A percentile compares a stretch with the other conserved stretches of the same genome.
phyloP scores from a whole-genome alignment of 306 rosid species.

The Neltuma alba region DNA sequence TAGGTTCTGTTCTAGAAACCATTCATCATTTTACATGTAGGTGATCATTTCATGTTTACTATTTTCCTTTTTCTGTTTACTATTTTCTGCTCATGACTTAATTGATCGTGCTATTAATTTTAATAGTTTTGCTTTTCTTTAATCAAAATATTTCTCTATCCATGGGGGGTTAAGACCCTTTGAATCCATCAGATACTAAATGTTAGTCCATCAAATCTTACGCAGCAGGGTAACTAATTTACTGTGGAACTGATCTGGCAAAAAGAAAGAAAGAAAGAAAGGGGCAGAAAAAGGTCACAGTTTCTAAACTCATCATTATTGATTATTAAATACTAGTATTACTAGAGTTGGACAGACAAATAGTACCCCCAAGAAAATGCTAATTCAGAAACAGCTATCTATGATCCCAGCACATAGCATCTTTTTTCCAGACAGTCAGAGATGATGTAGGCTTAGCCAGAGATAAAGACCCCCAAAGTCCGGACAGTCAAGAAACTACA shows the following conservation, averaged over 20 bases:
- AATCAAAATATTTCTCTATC: not conserved
- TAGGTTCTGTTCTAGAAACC: not conserved
- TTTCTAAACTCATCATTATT: not conserved
- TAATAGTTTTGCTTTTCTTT: not conserved
- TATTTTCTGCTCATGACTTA: slow-evolving; percentile 15
- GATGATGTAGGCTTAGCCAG: not conserved
- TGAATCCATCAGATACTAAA: not conserved
- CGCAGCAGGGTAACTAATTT: not conserved
- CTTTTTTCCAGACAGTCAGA: slow-evolving; percentile 1
- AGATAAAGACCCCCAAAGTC: slow-evolving; percentile 16
- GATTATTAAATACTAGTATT: not conserved
- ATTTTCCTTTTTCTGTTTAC: slow-evolving; percentile 16
- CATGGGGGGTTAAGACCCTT: not conserved
- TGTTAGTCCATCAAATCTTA: not conserved
- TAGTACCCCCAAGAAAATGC: not conserved
- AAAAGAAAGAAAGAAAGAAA: too few species aligned
- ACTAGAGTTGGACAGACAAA: not conserved
- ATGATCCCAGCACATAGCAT: not conserved
- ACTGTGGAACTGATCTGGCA: not conserved
- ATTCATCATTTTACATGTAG: not conserved
- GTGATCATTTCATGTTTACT: not conserved
- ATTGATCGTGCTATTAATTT: slow-evolving; percentile 16
- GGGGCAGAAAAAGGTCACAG: not conserved
- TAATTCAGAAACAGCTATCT: not conserved
- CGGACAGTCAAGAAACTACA: not conserved